Evolutionary conservation across 148 eudicot genomes (phyloP).

Genomic region (Heliosperma pusillum): DNA sequence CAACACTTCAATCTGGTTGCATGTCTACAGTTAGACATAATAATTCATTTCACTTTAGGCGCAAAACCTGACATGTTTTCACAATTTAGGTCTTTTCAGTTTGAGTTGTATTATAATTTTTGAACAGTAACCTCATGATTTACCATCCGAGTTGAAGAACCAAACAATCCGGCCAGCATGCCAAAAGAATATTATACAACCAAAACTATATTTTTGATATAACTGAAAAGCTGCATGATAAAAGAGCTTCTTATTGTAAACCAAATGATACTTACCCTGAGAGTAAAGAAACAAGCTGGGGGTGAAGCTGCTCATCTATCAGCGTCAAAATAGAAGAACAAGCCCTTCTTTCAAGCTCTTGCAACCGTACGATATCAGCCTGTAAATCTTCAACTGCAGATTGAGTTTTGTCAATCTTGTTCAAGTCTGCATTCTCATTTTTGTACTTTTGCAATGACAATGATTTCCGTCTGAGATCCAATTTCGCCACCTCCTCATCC

Average conservation of each 20-base stretch:
- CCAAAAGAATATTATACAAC: no score
- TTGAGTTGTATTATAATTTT: no score
- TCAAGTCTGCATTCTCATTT: constrained; percentile 47
- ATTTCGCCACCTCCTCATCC: constrained; percentile 62
- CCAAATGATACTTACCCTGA: constrained; percentile 45
- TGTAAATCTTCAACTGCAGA: constrained; percentile 45
- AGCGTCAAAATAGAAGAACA: constrained; percentile 44
- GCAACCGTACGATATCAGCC: constrained; percentile 46
- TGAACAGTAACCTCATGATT: no score
- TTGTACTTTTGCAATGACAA: constrained; percentile 44
- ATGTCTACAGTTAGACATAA: no score
- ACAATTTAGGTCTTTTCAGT: no score
- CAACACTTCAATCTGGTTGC: no score
- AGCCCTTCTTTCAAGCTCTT: constrained; percentile 45
- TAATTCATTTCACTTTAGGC: no score
- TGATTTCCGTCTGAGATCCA: constrained; percentile 57
- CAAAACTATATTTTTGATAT: not conserved
- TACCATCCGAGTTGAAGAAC: no score
- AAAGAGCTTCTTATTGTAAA: not conserved
- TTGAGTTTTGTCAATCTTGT: constrained; percentile 58
- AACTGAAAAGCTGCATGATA: not conserved
- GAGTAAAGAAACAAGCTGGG: constrained; percentile 60
- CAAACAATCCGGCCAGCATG: no score
- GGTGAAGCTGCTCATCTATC: constrained; percentile 59
- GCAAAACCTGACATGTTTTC: no score